These are phyloP conservation scores for Neofusicoccum parvum DNA, from an alignment of 2,329 filamentous ascomycete genomes.

Conservation along the genomic window DNA sequence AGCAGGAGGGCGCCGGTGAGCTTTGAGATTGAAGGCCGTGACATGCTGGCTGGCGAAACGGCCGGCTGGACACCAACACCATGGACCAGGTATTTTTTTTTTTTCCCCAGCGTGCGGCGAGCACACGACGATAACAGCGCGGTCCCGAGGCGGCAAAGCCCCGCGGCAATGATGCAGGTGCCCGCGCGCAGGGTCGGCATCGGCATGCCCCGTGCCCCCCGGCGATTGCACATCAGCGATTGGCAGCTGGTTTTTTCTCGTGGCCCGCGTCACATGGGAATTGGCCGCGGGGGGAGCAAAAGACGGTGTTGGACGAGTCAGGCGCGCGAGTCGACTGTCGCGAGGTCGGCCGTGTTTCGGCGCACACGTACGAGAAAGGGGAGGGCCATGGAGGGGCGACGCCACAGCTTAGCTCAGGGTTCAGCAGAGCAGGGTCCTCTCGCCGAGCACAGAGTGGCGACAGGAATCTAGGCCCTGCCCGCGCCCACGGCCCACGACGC, in stretches of 20 bases:
- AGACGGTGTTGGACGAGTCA: conserved; percentile 16
- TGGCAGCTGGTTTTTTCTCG: conserved; percentile 13
- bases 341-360: conserved; percentile 14
- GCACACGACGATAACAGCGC: background rate
- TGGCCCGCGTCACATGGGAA: conserved; percentile 18
- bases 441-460: conserved; percentile 7
- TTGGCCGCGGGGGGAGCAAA: conserved; percentile 2
- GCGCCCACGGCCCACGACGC: background rate
- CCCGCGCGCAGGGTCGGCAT: background rate
- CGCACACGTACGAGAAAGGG: background rate
- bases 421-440: conserved; percentile 12
- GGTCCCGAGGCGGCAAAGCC: background rate
- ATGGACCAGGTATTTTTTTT: background rate
- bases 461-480: conserved; percentile 11
- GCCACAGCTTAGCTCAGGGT: conserved; percentile 11
- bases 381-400: background rate
- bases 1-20: background rate
- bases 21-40: background rate
- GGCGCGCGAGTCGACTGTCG: background rate
- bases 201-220: background rate
- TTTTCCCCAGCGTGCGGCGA: background rate
- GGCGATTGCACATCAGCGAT: background rate
- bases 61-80: background rate
- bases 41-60: background rate
- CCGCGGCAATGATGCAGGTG: conserved; percentile 7